Conservation (phyloP, 2,329 filamentous ascomycete genomes). For the Talaromyces sp. region DNA sequence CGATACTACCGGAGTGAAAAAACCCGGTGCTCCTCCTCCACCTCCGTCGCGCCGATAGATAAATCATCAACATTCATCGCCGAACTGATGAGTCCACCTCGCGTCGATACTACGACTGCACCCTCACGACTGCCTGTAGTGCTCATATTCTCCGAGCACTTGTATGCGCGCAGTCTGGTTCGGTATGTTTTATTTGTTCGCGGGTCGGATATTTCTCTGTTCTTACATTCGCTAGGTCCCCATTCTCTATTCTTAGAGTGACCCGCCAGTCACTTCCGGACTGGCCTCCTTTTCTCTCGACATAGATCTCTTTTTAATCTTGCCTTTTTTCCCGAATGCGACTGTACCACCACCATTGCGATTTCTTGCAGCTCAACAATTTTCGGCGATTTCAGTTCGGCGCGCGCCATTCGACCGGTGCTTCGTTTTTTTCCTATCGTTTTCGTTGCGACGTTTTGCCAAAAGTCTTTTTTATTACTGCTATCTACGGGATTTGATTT, state of each 20-base stretch:
- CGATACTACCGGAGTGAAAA: constrained; percentile 47
- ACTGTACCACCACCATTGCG: neutral
- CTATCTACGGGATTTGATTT: constrained; percentile 9
- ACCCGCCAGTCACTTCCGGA: neutral
- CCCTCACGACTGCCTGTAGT: neutral
- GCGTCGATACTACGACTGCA: neutral
- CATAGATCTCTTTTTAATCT: constrained; percentile 8
- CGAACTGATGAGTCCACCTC: neutral
- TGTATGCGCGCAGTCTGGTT: neutral
- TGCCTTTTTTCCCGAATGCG: constrained; percentile 8
- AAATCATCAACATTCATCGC: neutral
- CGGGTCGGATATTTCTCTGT: neutral
- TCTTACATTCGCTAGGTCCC: neutral
- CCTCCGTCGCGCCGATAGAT: constrained; percentile 28
- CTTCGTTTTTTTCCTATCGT: constrained; percentile 11
- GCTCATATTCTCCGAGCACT: neutral
- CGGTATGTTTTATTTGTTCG: neutral
- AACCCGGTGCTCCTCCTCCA: constrained; percentile 41
- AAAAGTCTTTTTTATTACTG: constrained; percentile 4
- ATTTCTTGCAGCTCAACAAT: neutral
- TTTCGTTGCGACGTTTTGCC: neutral
- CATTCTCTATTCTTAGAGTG: neutral
- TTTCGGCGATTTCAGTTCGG: neutral
- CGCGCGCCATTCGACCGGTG: neutral
- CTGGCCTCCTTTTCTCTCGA: constrained; percentile 1